phyloP scores from a whole-genome alignment of 805 yeast species.

The Hanseniaspora pseudoguilliermondii region DNA sequence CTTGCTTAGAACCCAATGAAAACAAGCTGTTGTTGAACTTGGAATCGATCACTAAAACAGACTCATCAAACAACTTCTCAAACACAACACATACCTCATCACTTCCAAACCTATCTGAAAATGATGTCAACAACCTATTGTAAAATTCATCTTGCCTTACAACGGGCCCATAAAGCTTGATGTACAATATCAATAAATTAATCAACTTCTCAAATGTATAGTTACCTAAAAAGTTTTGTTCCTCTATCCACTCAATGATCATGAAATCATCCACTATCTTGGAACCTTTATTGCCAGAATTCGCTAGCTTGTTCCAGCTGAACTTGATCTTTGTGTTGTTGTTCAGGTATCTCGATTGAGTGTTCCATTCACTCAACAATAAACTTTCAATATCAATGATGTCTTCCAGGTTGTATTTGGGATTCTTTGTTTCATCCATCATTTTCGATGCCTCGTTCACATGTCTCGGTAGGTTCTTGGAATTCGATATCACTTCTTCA shows the following conservation, averaged over 20 bases:
- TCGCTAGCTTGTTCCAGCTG: slow-evolving; percentile 4
- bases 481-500: slow-evolving; percentile 10
- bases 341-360: slow-evolving; percentile 5
- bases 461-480: slow-evolving; percentile 9
- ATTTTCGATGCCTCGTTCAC: slow-evolving; percentile 25
- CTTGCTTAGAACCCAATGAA: background rate
- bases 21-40: background rate
- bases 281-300: background rate
- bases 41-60: background rate
- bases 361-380: slow-evolving; percentile 11
- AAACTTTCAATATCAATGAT: slow-evolving; percentile 10
- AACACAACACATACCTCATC: background rate
- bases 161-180: slow-evolving; percentile 3
- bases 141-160: background rate
- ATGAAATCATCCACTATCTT: background rate
- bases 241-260: slow-evolving; percentile 5
- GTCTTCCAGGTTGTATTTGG: background rate
- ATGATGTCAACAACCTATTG: background rate
- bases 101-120: slow-evolving; percentile 12
- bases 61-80: background rate
- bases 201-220: background rate
- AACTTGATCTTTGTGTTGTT: slow-evolving; percentile 3
- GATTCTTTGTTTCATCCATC: background rate
- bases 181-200: background rate
- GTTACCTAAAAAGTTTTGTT: slow-evolving; percentile 2